Evolutionary conservation across 163 green algal species (phyloP).

Genomic region (Chlamydomonas reinhardtii): DNA sequence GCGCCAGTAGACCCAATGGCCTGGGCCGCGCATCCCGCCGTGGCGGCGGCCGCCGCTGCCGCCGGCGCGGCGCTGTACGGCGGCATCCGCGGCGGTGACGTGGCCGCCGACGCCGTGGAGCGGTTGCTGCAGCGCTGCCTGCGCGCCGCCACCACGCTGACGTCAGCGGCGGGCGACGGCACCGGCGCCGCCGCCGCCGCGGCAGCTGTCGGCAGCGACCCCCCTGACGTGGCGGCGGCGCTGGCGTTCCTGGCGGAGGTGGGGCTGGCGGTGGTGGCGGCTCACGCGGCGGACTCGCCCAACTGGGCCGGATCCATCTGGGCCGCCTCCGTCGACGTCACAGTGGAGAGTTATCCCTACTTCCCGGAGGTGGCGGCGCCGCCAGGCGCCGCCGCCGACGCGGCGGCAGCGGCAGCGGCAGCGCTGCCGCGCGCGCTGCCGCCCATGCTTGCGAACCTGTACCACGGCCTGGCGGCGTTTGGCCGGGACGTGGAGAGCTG

Average conservation of each 20-base stretch:
- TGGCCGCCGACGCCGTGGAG: not conserved
- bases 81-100: not conserved
- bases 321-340: not conserved
- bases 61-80: not conserved
- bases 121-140: conserved; percentile 23
- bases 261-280: not conserved
- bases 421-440: not conserved
- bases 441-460: conserved; percentile 37
- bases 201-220: not conserved
- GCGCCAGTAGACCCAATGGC: not conserved
- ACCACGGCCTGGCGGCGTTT: conserved; percentile 17
- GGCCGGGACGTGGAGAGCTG: conserved; percentile 28
- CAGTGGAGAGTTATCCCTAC: too few relatives aligned
- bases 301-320: conserved; percentile 21
- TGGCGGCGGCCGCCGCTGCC: not conserved
- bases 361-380: not conserved
- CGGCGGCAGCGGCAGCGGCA: not conserved
- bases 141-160: not conserved
- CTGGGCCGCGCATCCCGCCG: not conserved
- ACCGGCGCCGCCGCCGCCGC: not conserved
- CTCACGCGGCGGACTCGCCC: not conserved
- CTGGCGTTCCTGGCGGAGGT: conserved; percentile 36
- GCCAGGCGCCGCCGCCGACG: not conserved
- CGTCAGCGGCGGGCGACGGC: not conserved
- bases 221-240: not conserved